Evolutionary conservation across 2,329 filamentous ascomycete species (phyloP).

Genomic region (Spiromastix sp.): DNA sequence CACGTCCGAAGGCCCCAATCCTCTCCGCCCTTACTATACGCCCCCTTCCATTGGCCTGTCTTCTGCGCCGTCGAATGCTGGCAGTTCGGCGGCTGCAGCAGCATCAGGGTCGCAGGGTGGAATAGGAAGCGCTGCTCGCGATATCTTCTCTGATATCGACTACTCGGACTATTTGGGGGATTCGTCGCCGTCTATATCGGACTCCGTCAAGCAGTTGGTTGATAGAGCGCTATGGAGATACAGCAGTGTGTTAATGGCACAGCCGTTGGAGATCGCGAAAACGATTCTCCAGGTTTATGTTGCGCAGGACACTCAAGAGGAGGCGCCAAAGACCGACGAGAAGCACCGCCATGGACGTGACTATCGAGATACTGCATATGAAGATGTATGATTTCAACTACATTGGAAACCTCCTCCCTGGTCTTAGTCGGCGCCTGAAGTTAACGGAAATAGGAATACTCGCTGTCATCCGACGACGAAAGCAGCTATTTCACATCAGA

Average conservation of each 20-base stretch:
- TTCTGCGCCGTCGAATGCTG: constrained; percentile 30
- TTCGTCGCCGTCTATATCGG: constrained; percentile 61
- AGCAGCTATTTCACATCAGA: constrained; percentile 72
- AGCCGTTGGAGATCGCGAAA: constrained; percentile 97
- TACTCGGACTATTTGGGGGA: constrained; percentile 81
- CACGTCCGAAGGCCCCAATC: constrained; percentile 44
- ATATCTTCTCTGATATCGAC: constrained; percentile 82
- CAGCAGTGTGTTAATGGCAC: constrained; percentile 73
- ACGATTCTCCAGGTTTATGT: constrained; percentile 72
- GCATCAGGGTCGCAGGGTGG: constrained; percentile 37
- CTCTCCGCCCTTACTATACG: constrained; percentile 50
- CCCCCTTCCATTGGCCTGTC: constrained; percentile 56
- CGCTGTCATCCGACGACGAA: constrained; percentile 58
- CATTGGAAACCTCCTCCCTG: constrained; percentile 9
- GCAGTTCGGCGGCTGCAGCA: constrained; percentile 20
- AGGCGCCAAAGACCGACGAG: constrained; percentile 19
- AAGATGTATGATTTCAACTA: constrained; percentile 17
- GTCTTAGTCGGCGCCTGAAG: too few relatives aligned
- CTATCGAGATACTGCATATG: constrained; percentile 20
- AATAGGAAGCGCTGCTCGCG: constrained; percentile 58
- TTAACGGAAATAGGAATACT: constrained; percentile 24
- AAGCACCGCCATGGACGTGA: constrained; percentile 18
- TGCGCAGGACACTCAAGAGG: constrained; percentile 29
- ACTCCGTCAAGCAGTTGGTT: constrained; percentile 64
- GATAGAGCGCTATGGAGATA: constrained; percentile 91